Conservation (phyloP, 176 grass and related monocot genomes). For the Triticum aestivum region IWGSC_CS_RefSeq_v2.1 NC_057800.1:46277153-46277652, state of each 20-base stretch:
- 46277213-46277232: background rate
- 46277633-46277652: background rate
- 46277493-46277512: background rate
- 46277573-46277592: background rate
- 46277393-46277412: background rate
- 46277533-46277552: background rate
- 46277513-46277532: slow-evolving; percentile 11
- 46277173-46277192: slow-evolving; percentile 17
- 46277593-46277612: background rate
- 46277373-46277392: slow-evolving; percentile 34
- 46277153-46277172: slow-evolving; percentile 7
- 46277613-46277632: background rate
- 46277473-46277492: background rate
- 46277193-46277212: background rate
- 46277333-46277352: slow-evolving; percentile 4
- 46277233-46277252: background rate
- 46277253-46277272: background rate
- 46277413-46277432: background rate
- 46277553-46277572: background rate
- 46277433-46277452: background rate
- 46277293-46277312: slow-evolving; percentile 31
- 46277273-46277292: slow-evolving; percentile 28
- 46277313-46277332: slow-evolving; percentile 10
- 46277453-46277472: background rate
- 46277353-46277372: background rate